Percentiles rank a stretch among this genome's conserved stretches.
Conservation (phyloP, 2,329 filamentous ascomycete species). For the Clonostachys solani region DNA sequence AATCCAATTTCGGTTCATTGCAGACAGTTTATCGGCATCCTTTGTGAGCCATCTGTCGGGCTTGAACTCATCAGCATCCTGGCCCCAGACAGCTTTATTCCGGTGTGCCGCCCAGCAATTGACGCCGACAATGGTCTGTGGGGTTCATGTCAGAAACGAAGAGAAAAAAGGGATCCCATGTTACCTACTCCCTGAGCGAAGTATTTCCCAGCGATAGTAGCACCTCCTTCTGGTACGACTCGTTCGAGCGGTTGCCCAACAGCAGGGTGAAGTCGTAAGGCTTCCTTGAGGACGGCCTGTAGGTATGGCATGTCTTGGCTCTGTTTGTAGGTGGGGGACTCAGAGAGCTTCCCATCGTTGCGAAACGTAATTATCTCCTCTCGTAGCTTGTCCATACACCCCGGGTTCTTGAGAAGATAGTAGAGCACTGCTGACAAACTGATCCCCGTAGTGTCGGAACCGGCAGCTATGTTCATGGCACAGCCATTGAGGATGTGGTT, state of each 20-base stretch:
- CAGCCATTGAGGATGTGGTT: conserved; percentile 11
- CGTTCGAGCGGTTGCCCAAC: conserved; percentile 43
- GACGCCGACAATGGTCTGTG: conserved; percentile 34
- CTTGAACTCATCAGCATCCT: conserved; percentile 33
- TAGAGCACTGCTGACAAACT: conserved; percentile 38
- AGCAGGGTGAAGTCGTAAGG: conserved; percentile 43
- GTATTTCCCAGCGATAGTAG: conserved; percentile 25
- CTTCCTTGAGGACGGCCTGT: conserved; percentile 47
- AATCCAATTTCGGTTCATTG: conserved; percentile 4
- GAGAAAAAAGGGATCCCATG: not conserved
- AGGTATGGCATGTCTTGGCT: conserved; percentile 17
- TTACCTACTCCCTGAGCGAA: conserved; percentile 19
- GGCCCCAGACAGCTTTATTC: conserved; percentile 32
- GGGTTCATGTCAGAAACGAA: not conserved
- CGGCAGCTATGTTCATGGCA: conserved; percentile 21
- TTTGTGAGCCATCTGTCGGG: conserved; percentile 29
- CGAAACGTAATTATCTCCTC: conserved; percentile 16
- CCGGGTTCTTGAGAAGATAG: conserved; percentile 27
- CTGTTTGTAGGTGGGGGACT: conserved; percentile 15
- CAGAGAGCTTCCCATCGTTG: conserved; percentile 2
- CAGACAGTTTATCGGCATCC: conserved; percentile 7
- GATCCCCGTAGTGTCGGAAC: conserved; percentile 41
- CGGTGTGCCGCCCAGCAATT: conserved; percentile 37
- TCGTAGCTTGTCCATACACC: conserved; percentile 10
- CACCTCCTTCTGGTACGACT: conserved; percentile 37